Evolutionary conservation across 2,329 filamentous ascomycete species (phyloP).

Genomic region (Trichothecium sympodiale): DNA sequence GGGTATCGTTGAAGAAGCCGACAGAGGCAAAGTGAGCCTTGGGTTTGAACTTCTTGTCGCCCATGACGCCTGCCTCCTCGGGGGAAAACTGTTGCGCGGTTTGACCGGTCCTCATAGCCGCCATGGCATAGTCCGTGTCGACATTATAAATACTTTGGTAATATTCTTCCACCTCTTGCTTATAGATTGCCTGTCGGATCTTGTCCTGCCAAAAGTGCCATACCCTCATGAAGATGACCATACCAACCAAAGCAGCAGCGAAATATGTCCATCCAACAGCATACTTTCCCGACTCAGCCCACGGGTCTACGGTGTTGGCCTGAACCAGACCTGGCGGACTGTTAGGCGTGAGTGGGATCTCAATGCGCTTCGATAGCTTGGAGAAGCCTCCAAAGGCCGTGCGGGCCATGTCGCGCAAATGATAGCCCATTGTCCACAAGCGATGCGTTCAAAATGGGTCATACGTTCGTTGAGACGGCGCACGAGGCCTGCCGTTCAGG

Average conservation of each 20-base stretch:
- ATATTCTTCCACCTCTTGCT: conserved; percentile 64
- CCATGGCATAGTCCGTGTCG: conserved; percentile 34
- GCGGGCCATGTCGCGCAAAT: conserved; percentile 19
- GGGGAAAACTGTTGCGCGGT: conserved; percentile 66
- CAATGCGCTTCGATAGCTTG: conserved; percentile 41
- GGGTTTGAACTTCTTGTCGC: conserved; percentile 44
- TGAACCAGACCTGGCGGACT: conserved; percentile 52
- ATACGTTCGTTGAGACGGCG: not conserved
- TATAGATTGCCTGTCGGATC: conserved; percentile 79
- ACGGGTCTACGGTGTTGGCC: conserved; percentile 63
- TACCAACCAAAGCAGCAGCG: conserved; percentile 56
- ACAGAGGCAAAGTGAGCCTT: conserved; percentile 70
- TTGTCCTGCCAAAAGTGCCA: conserved; percentile 93
- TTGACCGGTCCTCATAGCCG: conserved; percentile 29
- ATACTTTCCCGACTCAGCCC: conserved; percentile 74
- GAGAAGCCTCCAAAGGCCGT: conserved; percentile 22
- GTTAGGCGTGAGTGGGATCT: conserved; percentile 47
- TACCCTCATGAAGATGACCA: conserved; percentile 58
- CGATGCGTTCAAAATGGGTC: not conserved
- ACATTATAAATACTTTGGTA: conserved; percentile 42
- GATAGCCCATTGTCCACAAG: conserved; percentile 28
- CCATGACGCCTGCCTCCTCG: conserved; percentile 45
- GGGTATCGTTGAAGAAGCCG: conserved; percentile 60
- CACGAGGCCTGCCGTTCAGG: too few relatives aligned
- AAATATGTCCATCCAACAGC: conserved; percentile 84